A percentile compares a stretch with the other conserved stretches of the same genome.
These are phyloP conservation scores for Aspergillus vadensis DNA, from an alignment of 2,329 filamentous ascomycete genomes.

Conservation along the genomic window DNA sequence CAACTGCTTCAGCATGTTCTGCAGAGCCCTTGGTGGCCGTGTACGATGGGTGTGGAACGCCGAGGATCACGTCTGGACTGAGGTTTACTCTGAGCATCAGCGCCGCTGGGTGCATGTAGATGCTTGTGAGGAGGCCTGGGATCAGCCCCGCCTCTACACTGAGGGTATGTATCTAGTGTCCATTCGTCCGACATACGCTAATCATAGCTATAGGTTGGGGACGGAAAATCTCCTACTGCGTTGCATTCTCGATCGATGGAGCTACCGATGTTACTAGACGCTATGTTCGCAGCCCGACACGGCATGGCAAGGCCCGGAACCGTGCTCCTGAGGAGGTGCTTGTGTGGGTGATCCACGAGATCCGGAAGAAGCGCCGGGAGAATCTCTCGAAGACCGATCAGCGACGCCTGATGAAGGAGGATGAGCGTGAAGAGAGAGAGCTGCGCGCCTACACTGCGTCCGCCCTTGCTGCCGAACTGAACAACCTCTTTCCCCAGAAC, in stretches of 20 bases:
- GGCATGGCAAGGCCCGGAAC: constrained; percentile 70
- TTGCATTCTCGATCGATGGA: constrained; percentile 92
- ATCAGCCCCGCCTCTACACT: constrained; percentile 86
- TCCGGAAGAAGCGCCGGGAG: constrained; percentile 77
- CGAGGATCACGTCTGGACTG: constrained; percentile 97
- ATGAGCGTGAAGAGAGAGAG: constrained; percentile 53
- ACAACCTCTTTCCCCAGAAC: constrained; percentile 42
- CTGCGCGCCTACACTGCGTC: constrained; percentile 48
- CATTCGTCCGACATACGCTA: constrained; percentile 10
- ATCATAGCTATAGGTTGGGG: constrained; percentile 68
- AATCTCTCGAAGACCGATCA: constrained; percentile 80
- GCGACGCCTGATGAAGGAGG: constrained; percentile 48
- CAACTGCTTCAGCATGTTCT: constrained; percentile 98
- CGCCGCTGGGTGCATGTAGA: constrained; percentile 97
- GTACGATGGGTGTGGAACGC: constrained; percentile 98
- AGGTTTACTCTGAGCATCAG: constrained; percentile 92
- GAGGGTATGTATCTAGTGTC: constrained; percentile 61
- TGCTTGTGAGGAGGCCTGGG: constrained; percentile 91
- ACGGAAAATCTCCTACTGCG: constrained; percentile 95
- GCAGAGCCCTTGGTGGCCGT: constrained; percentile 83
- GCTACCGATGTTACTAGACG: constrained; percentile 68
- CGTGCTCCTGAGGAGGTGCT: constrained; percentile 86
- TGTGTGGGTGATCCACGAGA: constrained; percentile 88
- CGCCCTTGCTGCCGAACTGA: constrained; percentile 49
- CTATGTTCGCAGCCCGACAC: constrained; percentile 58